Percentiles rank a stretch among this genome's conserved stretches.
phyloP scores from a whole-genome alignment of 1,284 basidiomycete genomes.

The Cystobasidiaceae sp. region DNA sequence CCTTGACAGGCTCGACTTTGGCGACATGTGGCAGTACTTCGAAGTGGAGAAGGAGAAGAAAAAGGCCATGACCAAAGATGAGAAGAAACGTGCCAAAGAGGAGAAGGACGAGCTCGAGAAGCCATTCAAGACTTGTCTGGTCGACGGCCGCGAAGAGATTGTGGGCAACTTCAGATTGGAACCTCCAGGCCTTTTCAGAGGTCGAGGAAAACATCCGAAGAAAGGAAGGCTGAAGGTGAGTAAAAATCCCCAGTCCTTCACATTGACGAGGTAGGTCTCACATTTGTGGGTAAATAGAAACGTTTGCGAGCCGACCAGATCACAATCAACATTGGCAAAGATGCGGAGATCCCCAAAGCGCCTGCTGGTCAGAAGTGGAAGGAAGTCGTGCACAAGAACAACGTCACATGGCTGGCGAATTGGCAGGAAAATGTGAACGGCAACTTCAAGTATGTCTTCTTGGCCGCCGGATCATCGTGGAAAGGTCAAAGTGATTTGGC shows the following conservation, averaged over 20 bases:
- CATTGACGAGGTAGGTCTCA: not conserved
- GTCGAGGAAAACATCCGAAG: constrained; percentile 96
- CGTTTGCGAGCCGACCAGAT: constrained; percentile 89
- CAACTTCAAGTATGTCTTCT: constrained; percentile 84
- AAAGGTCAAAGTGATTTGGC: constrained; percentile 94
- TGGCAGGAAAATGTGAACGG: constrained; percentile 68
- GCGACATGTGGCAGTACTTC: constrained; percentile 88
- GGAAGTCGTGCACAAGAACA: constrained; percentile 74
- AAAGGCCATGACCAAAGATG: constrained; percentile 74
- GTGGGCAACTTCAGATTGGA: constrained; percentile 97
- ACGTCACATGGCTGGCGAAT: constrained; percentile 93
- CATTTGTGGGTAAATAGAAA: constrained; percentile 51
- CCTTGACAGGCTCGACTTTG: constrained; percentile 85
- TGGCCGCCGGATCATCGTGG: constrained; percentile 85
- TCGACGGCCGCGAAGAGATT: constrained; percentile 96
- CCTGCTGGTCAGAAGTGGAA: constrained; percentile 44
- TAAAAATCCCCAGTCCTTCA: constrained; percentile 32
- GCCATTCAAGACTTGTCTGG: constrained; percentile 74
- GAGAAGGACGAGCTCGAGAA: constrained; percentile 76
- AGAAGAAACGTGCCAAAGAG: constrained; percentile 85
- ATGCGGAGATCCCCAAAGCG: constrained; percentile 58
- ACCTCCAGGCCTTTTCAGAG: constrained; percentile 94
- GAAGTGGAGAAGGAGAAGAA: constrained; percentile 89
- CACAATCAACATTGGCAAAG: constrained; percentile 82
- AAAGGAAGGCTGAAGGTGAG: constrained; percentile 89